A percentile compares a stretch with the other conserved stretches of the same genome.
Evolutionary conservation across 2,329 filamentous ascomycete genomes (phyloP).

Genomic region (Beauveria medogensis): DNA sequence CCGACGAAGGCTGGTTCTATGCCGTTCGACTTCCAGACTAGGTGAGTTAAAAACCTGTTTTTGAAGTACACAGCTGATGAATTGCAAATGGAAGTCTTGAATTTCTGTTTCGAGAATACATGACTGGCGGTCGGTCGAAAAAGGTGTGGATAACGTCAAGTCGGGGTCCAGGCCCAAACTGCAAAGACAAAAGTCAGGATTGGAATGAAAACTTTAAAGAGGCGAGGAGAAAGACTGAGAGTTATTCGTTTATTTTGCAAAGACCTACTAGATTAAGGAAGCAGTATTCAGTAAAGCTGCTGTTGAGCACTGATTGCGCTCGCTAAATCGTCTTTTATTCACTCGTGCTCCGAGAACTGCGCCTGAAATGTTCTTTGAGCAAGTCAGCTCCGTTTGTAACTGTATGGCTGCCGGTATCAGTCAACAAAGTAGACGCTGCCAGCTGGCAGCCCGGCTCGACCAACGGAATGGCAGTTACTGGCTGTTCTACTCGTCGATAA

Average conservation of each 20-base stretch:
- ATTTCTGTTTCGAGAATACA: neutral
- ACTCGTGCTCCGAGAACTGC: neutral
- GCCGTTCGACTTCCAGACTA: slow-evolving; percentile 44
- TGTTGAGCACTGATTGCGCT: neutral
- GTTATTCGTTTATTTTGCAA: neutral
- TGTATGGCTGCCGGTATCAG: neutral
- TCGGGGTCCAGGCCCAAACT: neutral
- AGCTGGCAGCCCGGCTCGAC: neutral
- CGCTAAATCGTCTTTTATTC: neutral
- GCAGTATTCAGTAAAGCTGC: neutral
- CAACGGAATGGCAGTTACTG: neutral
- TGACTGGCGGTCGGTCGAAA: neutral
- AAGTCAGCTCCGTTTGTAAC: neutral
- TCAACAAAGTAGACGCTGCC: neutral
- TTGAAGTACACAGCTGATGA: neutral
- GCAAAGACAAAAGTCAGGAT: neutral
- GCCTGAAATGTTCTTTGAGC: neutral
- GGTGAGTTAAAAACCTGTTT: neutral
- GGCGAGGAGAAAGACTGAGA: neutral
- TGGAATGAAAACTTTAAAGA: neutral
- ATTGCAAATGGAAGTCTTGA: neutral
- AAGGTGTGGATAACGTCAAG: neutral
- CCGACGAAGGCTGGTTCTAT: slow-evolving; percentile 51
- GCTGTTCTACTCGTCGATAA: neutral
- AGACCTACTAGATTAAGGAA: neutral